These are phyloP conservation scores for Austroboletus eburneus DNA, from an alignment of 768 basidiomycete genomes.

Conservation along the genomic window DNA sequence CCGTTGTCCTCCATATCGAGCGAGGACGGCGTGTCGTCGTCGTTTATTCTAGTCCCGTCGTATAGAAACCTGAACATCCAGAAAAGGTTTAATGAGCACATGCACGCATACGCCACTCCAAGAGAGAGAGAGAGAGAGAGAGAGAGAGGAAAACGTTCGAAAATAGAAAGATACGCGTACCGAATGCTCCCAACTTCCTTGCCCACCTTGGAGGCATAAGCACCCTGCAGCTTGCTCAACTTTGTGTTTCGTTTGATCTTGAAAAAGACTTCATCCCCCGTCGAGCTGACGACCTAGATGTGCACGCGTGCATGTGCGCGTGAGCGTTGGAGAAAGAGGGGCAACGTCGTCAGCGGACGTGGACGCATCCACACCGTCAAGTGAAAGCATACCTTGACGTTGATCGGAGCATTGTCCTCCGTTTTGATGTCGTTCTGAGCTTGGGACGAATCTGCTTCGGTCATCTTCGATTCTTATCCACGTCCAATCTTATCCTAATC, in stretches of 20 bases:
- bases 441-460: conserved; percentile 9
- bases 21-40: conserved; percentile 81
- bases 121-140: too few species aligned
- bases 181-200: conserved; percentile 86
- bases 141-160: too few species aligned
- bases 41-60: conserved; percentile 80
- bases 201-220: conserved; percentile 90
- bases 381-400: conserved; percentile 61
- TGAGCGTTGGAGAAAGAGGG: not conserved
- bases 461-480: conserved; percentile 7
- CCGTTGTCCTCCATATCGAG: conserved; percentile 91
- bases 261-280: conserved; percentile 90
- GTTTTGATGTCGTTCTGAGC: conserved; percentile 45
- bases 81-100: too few species aligned
- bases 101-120: too few species aligned
- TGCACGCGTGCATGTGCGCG: not conserved
- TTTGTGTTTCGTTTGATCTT: conserved; percentile 95
- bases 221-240: conserved; percentile 87
- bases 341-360: not conserved
- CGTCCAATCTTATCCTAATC: too few species aligned
- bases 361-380: not conserved
- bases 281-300: conserved; percentile 63
- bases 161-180: too few species aligned
- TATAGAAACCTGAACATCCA: conserved; percentile 82
- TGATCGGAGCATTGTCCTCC: conserved; percentile 63